Conservation (phyloP, 352 stramenopile species). For the Globisporangium canariense region DNA sequence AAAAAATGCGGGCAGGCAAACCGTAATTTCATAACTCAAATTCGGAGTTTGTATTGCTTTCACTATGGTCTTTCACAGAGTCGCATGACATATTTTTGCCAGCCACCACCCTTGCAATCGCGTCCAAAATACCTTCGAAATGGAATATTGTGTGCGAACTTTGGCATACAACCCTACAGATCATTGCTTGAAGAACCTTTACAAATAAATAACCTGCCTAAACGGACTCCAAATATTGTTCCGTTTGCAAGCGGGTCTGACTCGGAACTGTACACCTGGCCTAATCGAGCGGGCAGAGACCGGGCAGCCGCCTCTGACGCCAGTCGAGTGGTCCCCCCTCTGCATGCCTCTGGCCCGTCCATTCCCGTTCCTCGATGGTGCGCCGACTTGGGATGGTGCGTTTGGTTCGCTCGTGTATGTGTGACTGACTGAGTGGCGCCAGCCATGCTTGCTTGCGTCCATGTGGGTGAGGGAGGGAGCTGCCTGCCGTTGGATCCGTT, state of each 20-base stretch:
- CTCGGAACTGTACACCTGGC: slow-evolving; percentile 9
- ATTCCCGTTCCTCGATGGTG: background rate
- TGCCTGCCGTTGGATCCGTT: background rate
- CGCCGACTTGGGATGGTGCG: slow-evolving; percentile 1
- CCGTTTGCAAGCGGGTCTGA: background rate
- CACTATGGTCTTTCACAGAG: background rate
- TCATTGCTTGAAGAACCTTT: background rate
- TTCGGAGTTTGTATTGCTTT: slow-evolving; percentile 1
- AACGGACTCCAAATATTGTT: slow-evolving; percentile 4
- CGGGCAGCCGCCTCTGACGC: slow-evolving; percentile 8
- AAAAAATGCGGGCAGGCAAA: background rate
- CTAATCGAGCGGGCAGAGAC: slow-evolving; percentile 11
- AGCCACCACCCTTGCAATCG: background rate
- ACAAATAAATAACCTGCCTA: background rate
- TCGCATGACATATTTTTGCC: too few species aligned
- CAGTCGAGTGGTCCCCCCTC: slow-evolving; percentile 9
- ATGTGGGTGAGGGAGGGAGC: background rate
- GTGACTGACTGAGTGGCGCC: background rate
- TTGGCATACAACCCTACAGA: background rate
- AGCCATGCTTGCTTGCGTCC: background rate
- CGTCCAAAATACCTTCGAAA: background rate
- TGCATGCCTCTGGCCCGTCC: slow-evolving; percentile 5
- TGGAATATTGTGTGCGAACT: background rate
- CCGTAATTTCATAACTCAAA: too few species aligned
- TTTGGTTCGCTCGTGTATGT: background rate